Base-by-base conservation (phyloP, 164 flowering plant genomes). In the Vitis amurensis region DNA sequence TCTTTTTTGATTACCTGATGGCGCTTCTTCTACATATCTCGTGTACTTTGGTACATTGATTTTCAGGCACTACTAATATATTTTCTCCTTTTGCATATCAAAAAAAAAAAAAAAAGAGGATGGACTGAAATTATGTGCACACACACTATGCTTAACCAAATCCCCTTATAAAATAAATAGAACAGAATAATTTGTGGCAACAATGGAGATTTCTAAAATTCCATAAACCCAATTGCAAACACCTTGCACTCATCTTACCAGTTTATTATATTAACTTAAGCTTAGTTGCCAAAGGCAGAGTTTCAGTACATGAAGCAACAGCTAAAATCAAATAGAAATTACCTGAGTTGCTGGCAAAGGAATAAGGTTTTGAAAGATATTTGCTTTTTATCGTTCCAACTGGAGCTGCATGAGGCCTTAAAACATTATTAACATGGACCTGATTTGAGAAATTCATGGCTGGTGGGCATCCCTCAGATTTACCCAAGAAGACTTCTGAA, bases 301-400 rank as follows among this genome's bases (percentile, higher is more conserved):
- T 16, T 17, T 49, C 62, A 53, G 11, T 1, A 53, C 64, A 61
- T 16, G 60, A 66, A 52, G 37, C 47, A 3, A 12, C 53, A 14
- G 17, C 1, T 50, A 30, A 68, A 49, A 64, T 49, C 19, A 60
- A 48, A 29, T 16, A 74, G 52, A 48, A n/a, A 71, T 27, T 82
- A 87, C 90, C 93, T 61, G 93, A 78, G 66, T 81, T 87, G 61
- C 79, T 82, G 23, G 83, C 79, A 61, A 81, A 84, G 64, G 89
- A 77, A 78, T 84, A 82, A 76, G 86, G 66, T 55, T 81, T 70
- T 37, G 84, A 29, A 49, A 68, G 73, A 78, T 80, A 85, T 72
- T 77, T 81, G 67, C 65, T 84, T 70, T 76, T 77, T 61, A 78
- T 69, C 72, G 70, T 72, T 52, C 77, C 86, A 75, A 61, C 68